Conservation (phyloP, 805 yeast genomes). For the Wickerhamia fluorescens region DNA sequence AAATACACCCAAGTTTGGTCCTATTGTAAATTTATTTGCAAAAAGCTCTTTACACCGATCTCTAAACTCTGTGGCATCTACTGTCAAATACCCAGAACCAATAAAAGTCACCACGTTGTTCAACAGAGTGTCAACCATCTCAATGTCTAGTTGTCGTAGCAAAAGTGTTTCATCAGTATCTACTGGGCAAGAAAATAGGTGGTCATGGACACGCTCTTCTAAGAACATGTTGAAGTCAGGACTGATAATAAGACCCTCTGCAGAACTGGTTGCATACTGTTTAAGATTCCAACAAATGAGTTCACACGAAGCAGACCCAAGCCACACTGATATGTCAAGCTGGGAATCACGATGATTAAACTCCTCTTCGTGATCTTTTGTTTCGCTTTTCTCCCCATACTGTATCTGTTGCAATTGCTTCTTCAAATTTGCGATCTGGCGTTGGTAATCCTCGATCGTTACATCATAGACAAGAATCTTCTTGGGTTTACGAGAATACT, state of each 20-base stretch:
- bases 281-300: constrained; percentile 18
- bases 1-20: constrained; percentile 5
- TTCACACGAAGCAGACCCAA: constrained; percentile 21
- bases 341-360: too few species aligned
- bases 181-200: constrained; percentile 2
- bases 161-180: too few species aligned
- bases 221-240: constrained; percentile 17
- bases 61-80: constrained; percentile 15
- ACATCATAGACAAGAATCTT: constrained; percentile 13
- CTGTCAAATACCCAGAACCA: constrained; percentile 19
- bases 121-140: constrained; percentile 3
- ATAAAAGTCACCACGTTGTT: constrained; percentile 14
- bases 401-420: too few species aligned
- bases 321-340: constrained; percentile 11
- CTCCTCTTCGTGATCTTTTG: too few species aligned
- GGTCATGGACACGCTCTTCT: constrained; percentile 18
- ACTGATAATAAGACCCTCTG: constrained; percentile 10
- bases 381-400: constrained; percentile 1
- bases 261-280: constrained; percentile 7
- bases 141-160: constrained; percentile 1
- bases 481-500: constrained; percentile 15
- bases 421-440: constrained; percentile 6
- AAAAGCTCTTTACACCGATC: too few species aligned
- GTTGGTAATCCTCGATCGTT: constrained; percentile 15
- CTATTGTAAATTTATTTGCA: too few species aligned